Evolutionary conservation across 257 asterid species (phyloP), one percentile per base, ranked within the genome.

Genomic region (Solanum paucissectum): DNA sequence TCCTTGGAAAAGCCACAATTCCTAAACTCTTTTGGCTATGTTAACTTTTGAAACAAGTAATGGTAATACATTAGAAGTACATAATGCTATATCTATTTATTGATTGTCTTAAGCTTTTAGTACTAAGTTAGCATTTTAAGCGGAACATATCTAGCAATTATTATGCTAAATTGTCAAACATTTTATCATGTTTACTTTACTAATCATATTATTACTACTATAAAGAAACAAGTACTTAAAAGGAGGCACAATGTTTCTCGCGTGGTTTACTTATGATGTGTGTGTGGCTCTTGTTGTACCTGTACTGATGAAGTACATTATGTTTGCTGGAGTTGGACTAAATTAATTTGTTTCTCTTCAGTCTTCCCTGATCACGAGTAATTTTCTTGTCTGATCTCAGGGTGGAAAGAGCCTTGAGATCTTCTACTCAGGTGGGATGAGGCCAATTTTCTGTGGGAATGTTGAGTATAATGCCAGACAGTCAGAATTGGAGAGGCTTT

Each of bases 391-490:
- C 2, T 44, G 27, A 3, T 44, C 29, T 49, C 69, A 82, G 44
- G 86, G 69, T 32, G 44, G 12, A 32, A 82, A 49, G 44, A 13
- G 18, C 40, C 62, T 25, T 38, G 44, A 77, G 12, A 23, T 88
- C 76, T 89, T 66, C 71, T 88, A 82, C 89, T 89, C 77, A 86
- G 88, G 89, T 64, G 86, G 89, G 60, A 95, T 95, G 98, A 93
- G 90, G 95, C 92, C 98, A 29, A 91, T 95, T 88, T 95, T 95
- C 91, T 94, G 98, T 83, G 98, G 98, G 5, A 95, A 95, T 86
- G 94, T 95, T 69, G 98, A 95, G 85, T 93, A 88, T 88, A 97
- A 94, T 87, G 96, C 98, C 86, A 94, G 98, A 44, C 96, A 95
- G 89, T 93, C 96, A 89, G 98, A 95, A 25, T 92, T 95, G 40